Conservation (phyloP, 83 land plant species). For the Larix sibirica region DNA sequence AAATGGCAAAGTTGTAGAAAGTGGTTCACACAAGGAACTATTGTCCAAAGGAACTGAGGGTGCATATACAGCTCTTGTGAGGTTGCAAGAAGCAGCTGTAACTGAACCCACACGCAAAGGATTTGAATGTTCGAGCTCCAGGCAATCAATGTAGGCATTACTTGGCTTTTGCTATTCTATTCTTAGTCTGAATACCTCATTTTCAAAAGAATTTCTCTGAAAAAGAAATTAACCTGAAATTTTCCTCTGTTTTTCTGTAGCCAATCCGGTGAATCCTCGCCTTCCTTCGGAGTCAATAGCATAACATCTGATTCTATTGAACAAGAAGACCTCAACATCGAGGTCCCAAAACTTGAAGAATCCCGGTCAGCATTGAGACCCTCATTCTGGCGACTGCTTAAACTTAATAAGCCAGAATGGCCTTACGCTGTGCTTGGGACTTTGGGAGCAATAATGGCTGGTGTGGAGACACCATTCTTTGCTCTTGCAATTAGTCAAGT, state of each 20-base stretch:
- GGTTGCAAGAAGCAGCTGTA: slow-evolving; percentile 27
- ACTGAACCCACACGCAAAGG: neutral
- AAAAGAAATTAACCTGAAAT: neutral
- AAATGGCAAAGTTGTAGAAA: slow-evolving; percentile 56
- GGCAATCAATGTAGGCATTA: neutral
- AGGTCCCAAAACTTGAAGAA: neutral
- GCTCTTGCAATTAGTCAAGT: slow-evolving; percentile 52
- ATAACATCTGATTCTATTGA: slow-evolving; percentile 4
- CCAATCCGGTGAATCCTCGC: slow-evolving; percentile 9
- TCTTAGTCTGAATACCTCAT: neutral
- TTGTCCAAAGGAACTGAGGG: slow-evolving; percentile 37
- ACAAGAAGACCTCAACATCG: slow-evolving; percentile 4
- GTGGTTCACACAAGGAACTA: slow-evolving; percentile 48
- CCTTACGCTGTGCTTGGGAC: slow-evolving; percentile 53
- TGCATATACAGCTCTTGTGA: slow-evolving; percentile 49
- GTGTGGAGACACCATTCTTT: slow-evolving; percentile 52
- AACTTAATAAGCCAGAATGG: slow-evolving; percentile 57
- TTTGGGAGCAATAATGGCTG: slow-evolving; percentile 55
- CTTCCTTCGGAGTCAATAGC: neutral
- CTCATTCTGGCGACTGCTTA: slow-evolving; percentile 39
- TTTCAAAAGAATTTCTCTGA: neutral
- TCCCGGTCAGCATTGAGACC: slow-evolving; percentile 18
- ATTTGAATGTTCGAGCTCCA: neutral
- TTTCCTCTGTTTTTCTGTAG: neutral
- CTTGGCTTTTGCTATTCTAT: neutral